phyloP scores from a whole-genome alignment of 306 rosid genomes.

The Glycine tomentella region DNA sequence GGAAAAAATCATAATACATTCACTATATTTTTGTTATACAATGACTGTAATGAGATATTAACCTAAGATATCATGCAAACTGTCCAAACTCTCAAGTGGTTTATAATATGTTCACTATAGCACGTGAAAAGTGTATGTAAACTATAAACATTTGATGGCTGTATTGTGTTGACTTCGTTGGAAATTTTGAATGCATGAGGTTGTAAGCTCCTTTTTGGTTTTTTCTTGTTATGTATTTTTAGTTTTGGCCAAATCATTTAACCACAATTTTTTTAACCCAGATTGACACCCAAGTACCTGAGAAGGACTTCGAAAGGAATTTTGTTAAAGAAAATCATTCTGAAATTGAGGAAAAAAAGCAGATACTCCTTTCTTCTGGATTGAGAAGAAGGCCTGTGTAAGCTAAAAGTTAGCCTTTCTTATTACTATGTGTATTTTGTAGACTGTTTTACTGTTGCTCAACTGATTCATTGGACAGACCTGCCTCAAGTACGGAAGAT shows the following conservation, averaged over 20 bases:
- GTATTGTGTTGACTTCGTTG: slow-evolving; percentile 12
- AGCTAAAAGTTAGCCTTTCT: slow-evolving; percentile 40
- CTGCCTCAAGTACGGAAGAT: slow-evolving; percentile 59
- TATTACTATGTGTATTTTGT: slow-evolving; percentile 33
- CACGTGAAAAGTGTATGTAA: slow-evolving; percentile 11
- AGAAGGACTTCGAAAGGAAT: slow-evolving; percentile 49
- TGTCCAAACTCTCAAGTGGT: too few relatives aligned
- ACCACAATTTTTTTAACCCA: slow-evolving; percentile 48
- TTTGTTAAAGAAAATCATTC: slow-evolving; percentile 54
- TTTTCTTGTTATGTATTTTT: background rate
- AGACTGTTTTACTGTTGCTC: slow-evolving; percentile 39
- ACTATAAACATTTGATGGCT: background rate
- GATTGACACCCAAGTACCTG: slow-evolving; percentile 57
- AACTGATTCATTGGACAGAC: slow-evolving; percentile 58
- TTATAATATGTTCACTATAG: too few relatives aligned
- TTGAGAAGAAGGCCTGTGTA: slow-evolving; percentile 84
- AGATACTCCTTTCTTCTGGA: slow-evolving; percentile 62
- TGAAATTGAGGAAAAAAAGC: slow-evolving; percentile 57
- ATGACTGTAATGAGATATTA: too few relatives aligned
- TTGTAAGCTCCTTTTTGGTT: too few relatives aligned
- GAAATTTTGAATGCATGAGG: background rate
- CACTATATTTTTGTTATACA: background rate
- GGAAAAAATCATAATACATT: slow-evolving; percentile 32
- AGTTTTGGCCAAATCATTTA: slow-evolving; percentile 27
- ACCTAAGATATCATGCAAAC: background rate